Conservation (phyloP, 2,329 filamentous ascomycete genomes). For the Sarocladiaceae sp. region DNA sequence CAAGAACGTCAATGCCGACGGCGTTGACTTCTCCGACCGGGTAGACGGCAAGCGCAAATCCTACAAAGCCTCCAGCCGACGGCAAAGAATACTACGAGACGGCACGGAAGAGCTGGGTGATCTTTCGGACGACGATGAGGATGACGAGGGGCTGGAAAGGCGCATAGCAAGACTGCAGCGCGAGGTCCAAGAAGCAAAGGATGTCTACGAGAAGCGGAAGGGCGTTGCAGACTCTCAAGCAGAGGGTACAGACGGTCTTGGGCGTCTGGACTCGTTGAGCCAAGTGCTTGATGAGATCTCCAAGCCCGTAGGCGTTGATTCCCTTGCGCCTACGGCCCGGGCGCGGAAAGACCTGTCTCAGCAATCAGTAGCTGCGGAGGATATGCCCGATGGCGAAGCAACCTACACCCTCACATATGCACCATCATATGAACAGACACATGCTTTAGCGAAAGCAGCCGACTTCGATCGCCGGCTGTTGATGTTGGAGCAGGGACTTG, state of each 20-base stretch:
- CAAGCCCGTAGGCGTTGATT: conserved; percentile 17
- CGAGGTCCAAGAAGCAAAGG: conserved; percentile 71
- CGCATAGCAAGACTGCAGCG: conserved; percentile 77
- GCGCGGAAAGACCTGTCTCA: background rate
- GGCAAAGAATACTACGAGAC: conserved; percentile 55
- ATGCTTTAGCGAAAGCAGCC: conserved; percentile 71
- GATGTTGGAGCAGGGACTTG: conserved; percentile 73
- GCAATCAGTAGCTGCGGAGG: background rate
- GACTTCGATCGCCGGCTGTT: conserved; percentile 81
- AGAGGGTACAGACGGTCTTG: conserved; percentile 21
- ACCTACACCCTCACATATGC: conserved; percentile 62
- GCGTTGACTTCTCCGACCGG: conserved; percentile 85
- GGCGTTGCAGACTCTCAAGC: conserved; percentile 39
- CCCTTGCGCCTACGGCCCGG: conserved; percentile 9
- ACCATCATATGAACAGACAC: conserved; percentile 58
- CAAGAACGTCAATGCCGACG: conserved; percentile 65
- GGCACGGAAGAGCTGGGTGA: conserved; percentile 65
- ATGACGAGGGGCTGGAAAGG: conserved; percentile 68
- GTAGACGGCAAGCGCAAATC: conserved; percentile 76
- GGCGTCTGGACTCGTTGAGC: conserved; percentile 58
- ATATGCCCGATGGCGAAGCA: conserved; percentile 18
- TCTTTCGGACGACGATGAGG: conserved; percentile 64
- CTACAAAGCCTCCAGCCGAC: conserved; percentile 68
- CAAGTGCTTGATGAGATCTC: conserved; percentile 63
- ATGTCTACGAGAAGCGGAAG: conserved; percentile 50